A percentile compares a stretch with the other conserved stretches of the same genome.
Conservation (phyloP, 2,329 filamentous ascomycete genomes). For the Polytolypa hystricis region DNA sequence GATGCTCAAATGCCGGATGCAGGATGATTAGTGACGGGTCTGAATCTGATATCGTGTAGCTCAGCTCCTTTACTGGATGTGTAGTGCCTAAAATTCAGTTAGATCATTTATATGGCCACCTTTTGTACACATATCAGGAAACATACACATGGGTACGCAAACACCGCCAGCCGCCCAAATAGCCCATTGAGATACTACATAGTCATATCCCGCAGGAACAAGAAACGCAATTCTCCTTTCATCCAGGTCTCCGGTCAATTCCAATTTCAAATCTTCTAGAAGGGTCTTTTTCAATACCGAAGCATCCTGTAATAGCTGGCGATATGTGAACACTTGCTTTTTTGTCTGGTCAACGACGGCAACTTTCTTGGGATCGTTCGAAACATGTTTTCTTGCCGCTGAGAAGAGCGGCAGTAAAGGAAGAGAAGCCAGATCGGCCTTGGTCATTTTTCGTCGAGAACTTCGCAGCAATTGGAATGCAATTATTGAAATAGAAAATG, state of each 20-base stretch:
- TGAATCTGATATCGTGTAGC: slow-evolving; percentile 33
- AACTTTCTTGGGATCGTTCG: slow-evolving; percentile 22
- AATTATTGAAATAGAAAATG: slow-evolving; percentile 2
- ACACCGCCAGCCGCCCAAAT: slow-evolving; percentile 35
- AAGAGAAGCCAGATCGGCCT: slow-evolving; percentile 17
- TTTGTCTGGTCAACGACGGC: slow-evolving; percentile 31
- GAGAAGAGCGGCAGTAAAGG: slow-evolving; percentile 31
- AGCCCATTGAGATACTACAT: slow-evolving; percentile 33
- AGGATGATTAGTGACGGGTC: slow-evolving; percentile 32
- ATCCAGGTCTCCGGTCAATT: slow-evolving; percentile 20
- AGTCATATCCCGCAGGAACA: slow-evolving; percentile 32
- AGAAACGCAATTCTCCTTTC: slow-evolving; percentile 31
- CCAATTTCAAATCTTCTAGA: slow-evolving; percentile 20
- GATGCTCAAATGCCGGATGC: slow-evolving; percentile 28
- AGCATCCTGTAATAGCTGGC: slow-evolving; percentile 30
- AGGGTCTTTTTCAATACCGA: slow-evolving; percentile 26
- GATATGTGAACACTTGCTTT: slow-evolving; percentile 29
- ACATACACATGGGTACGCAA: slow-evolving; percentile 33
- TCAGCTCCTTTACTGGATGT: slow-evolving; percentile 31
- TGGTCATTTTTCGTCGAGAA: slow-evolving; percentile 1
- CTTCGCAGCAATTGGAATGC: slow-evolving; percentile 5
- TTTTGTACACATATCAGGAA: neutral
- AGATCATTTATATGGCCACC: slow-evolving; percentile 2
- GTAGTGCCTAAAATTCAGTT: slow-evolving; percentile 23
- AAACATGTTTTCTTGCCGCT: slow-evolving; percentile 26